Conservation (phyloP, 331 rosid species). For the Arachis monticola region DNA sequence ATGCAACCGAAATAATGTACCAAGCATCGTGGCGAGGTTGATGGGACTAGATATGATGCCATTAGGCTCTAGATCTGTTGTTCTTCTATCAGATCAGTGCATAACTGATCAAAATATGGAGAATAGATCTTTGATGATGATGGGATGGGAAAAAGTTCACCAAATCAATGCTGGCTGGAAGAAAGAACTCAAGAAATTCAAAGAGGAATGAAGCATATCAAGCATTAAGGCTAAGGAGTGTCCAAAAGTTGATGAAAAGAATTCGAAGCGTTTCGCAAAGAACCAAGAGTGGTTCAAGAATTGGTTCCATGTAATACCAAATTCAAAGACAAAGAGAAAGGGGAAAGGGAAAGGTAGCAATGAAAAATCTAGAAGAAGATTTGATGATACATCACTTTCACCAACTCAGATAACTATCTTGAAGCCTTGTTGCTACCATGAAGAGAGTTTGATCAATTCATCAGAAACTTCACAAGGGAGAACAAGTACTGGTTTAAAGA, state of each 20-base stretch:
- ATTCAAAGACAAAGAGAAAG: too few relatives aligned
- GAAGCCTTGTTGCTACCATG: conserved; percentile 70
- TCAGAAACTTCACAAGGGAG: conserved; percentile 56
- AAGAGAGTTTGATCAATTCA: conserved; percentile 58
- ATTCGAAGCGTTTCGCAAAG: conserved; percentile 46
- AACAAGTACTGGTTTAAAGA: conserved; percentile 64
- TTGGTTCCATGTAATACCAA: conserved; percentile 20
- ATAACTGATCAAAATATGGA: conserved; percentile 42
- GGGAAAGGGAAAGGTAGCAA: neutral
- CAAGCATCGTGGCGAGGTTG: conserved; percentile 85
- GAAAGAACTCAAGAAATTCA: conserved; percentile 79
- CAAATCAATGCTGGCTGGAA: conserved; percentile 62
- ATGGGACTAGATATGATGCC: conserved; percentile 83
- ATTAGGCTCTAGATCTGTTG: conserved; percentile 45
- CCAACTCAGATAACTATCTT: conserved; percentile 72
- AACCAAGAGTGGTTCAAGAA: neutral
- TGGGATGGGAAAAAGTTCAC: conserved; percentile 50
- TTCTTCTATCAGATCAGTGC: conserved; percentile 51
- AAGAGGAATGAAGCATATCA: conserved; percentile 84
- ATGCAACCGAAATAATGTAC: conserved; percentile 52
- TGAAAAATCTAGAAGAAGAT: conserved; percentile 44
- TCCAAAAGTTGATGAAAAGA: conserved; percentile 56
- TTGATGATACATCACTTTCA: conserved; percentile 38
- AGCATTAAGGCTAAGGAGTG: conserved; percentile 66
- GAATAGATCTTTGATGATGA: conserved; percentile 48